Conservation (phyloP, 2,329 filamentous ascomycete genomes). For the Cadophora sp. region DNA sequence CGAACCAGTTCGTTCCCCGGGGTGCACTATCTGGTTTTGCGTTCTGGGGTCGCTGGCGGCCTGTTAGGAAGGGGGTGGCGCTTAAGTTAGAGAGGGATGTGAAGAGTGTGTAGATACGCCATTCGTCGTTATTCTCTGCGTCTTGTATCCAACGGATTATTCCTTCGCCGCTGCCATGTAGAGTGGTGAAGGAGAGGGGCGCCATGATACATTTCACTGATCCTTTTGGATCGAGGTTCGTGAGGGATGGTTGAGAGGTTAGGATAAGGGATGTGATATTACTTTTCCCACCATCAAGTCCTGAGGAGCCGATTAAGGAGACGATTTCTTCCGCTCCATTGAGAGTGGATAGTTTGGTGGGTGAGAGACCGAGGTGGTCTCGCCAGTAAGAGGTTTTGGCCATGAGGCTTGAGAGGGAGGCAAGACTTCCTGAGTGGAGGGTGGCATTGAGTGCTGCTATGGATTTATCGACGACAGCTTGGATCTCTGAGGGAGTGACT, state of each 20-base stretch:
- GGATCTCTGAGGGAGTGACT: neutral
- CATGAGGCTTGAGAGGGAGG: neutral
- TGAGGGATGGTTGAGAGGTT: neutral
- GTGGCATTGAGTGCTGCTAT: neutral
- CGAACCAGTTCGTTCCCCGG: constrained; percentile 63
- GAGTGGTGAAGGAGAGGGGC: constrained; percentile 59
- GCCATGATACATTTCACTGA: constrained; percentile 59
- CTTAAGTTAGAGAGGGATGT: constrained; percentile 61
- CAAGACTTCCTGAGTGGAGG: neutral
- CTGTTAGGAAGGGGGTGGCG: constrained; percentile 44
- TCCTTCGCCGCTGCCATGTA: constrained; percentile 60
- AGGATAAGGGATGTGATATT: constrained; percentile 5
- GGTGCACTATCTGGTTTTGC: neutral
- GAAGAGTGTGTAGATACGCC: constrained; percentile 69
- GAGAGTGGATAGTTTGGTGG: constrained; percentile 8
- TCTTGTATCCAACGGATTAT: constrained; percentile 56
- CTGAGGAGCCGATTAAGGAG: neutral
- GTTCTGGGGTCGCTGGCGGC: constrained; percentile 55
- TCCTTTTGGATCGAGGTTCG: constrained; percentile 45
- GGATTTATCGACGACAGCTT: neutral
- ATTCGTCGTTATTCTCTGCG: constrained; percentile 46
- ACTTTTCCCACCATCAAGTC: neutral
- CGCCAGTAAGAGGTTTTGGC: constrained; percentile 12
- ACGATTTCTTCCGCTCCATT: constrained; percentile 6
- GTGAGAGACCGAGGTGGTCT: constrained; percentile 14